These are phyloP conservation scores for Backusella macrospora DNA, from an alignment of 192 early-diverging fungal genomes.

Conservation along the genomic window DNA sequence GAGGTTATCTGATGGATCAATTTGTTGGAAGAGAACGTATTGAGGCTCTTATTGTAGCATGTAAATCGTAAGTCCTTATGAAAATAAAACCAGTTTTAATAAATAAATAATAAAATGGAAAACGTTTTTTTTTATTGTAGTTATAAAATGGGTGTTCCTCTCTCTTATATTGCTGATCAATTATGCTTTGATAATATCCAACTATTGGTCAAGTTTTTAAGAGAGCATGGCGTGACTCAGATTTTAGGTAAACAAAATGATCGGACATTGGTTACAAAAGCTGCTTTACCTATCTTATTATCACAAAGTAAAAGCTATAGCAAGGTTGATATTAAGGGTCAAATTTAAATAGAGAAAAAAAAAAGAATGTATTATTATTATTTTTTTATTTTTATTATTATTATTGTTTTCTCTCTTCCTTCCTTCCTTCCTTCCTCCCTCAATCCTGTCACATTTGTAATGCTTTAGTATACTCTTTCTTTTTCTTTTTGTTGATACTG, in stretches of 20 bases:
- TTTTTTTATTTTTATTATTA: too few species aligned
- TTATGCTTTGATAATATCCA: not conserved
- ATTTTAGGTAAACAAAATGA: constrained; percentile 26
- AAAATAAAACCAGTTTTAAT: not conserved
- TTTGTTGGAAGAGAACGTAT: constrained; percentile 89
- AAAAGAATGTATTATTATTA: not conserved
- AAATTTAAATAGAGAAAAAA: too few species aligned
- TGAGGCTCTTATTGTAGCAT: constrained; percentile 72
- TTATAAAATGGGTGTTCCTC: constrained; percentile 20
- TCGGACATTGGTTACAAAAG: constrained; percentile 57
- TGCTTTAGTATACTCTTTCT: too few species aligned
- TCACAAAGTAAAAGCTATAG: constrained; percentile 61
- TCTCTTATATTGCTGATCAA: constrained; percentile 9
- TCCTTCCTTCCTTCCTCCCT: not conserved
- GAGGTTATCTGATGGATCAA: constrained; percentile 88
- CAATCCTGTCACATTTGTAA: too few species aligned
- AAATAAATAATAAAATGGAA: not conserved
- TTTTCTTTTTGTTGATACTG: too few species aligned
- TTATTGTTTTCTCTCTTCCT: not conserved
- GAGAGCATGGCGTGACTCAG: constrained; percentile 32
- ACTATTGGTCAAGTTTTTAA: constrained; percentile 55
- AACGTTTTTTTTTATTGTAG: not conserved
- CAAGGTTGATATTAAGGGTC: constrained; percentile 77
- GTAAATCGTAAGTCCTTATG: constrained; percentile 79
- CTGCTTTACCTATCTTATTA: constrained; percentile 52